Evolutionary conservation across 2,329 filamentous ascomycete genomes (phyloP).

Genomic region (Penicillium sp.): DNA sequence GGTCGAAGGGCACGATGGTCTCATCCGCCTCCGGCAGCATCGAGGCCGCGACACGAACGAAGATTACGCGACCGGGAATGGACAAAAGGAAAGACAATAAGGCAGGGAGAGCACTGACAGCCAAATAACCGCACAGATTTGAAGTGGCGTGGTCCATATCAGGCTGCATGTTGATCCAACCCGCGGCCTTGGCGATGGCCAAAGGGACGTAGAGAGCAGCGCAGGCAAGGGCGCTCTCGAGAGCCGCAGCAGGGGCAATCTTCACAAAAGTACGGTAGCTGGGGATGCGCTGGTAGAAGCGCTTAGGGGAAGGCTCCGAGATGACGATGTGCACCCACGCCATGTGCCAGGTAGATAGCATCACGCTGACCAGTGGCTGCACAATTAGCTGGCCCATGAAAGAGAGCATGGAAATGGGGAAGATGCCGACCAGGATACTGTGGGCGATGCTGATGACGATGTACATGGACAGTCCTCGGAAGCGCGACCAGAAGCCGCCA

Average conservation of each 20-base stretch:
- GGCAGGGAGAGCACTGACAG: constrained; percentile 42
- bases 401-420: constrained; percentile 28
- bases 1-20: constrained; percentile 86
- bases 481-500: constrained; percentile 63
- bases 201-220: constrained; percentile 41
- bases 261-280: constrained; percentile 64
- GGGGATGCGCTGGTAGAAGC: constrained; percentile 69
- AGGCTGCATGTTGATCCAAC: constrained; percentile 33
- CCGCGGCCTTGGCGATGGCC: constrained; percentile 51
- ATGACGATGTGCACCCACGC: constrained; percentile 87
- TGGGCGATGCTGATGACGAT: constrained; percentile 48
- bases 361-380: constrained; percentile 58
- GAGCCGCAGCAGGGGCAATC: constrained; percentile 65
- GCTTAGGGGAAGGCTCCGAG: constrained; percentile 61
- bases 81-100: constrained; percentile 61
- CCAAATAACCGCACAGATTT: constrained; percentile 35
- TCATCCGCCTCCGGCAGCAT: constrained; percentile 78
- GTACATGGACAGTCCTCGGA: constrained; percentile 64
- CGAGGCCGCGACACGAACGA: constrained; percentile 81
- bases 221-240: constrained; percentile 59
- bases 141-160: constrained; percentile 34
- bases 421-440: constrained; percentile 45
- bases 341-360: constrained; percentile 66
- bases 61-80: constrained; percentile 72
- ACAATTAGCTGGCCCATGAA: constrained; percentile 50